These are phyloP conservation scores for Auriculariales sp. DNA, from an alignment of 768 basidiomycete species.

Conservation along the genomic window DNA sequence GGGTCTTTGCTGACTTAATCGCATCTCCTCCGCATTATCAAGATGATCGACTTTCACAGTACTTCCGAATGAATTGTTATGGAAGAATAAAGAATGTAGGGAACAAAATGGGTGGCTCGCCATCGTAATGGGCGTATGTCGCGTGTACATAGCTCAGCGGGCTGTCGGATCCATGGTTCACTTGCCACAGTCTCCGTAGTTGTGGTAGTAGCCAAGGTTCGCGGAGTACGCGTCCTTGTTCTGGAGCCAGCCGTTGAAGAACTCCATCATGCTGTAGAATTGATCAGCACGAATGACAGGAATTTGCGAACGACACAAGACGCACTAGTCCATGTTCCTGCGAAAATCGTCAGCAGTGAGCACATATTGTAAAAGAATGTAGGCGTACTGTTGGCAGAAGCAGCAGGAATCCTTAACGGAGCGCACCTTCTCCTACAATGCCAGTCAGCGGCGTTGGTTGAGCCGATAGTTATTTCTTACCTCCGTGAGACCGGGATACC, in stretches of 20 bases:
- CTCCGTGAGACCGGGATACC: slow-evolving; percentile 41
- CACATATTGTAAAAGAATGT: no score
- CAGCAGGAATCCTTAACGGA: slow-evolving; percentile 11
- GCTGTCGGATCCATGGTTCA: no score
- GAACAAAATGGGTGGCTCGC: no score
- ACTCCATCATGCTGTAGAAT: slow-evolving; percentile 26
- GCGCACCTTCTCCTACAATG: slow-evolving; percentile 14
- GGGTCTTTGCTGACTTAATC: no score
- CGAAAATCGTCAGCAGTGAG: slow-evolving; percentile 61
- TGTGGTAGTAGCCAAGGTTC: no score
- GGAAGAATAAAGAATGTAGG: no score
- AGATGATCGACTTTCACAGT: no score
- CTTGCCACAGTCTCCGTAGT: no score
- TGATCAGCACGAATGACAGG: neutral
- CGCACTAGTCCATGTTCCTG: slow-evolving; percentile 79
- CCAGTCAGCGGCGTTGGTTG: neutral
- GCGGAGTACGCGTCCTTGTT: neutral
- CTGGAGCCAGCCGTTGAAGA: neutral
- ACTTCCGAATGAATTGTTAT: no score
- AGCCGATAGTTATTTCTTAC: slow-evolving; percentile 20
- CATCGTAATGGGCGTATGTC: no score
- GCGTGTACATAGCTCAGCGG: no score
- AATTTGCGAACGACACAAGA: slow-evolving; percentile 9
- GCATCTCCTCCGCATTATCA: no score
- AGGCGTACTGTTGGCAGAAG: slow-evolving; percentile 2